Evolutionary conservation across 2,329 filamentous ascomycete species (phyloP).

Genomic region (Trichoderma arundinaceum): DNA sequence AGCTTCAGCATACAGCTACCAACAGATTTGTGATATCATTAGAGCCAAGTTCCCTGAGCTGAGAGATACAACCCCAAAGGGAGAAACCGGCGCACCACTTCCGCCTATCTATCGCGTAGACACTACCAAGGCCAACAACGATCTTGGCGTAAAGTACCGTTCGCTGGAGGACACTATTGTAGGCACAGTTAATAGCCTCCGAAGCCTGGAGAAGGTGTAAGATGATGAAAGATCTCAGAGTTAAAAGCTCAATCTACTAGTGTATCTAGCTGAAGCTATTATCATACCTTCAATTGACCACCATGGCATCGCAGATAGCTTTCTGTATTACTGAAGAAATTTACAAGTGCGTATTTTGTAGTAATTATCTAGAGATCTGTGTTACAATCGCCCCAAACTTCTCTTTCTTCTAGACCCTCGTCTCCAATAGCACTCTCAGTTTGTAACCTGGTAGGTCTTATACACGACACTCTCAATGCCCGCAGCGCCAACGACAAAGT

Average conservation of each 20-base stretch:
- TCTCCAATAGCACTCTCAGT: background rate
- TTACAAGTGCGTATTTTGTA: background rate
- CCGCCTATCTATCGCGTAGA: background rate
- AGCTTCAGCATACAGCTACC: conserved; percentile 5
- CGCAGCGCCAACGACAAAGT: background rate
- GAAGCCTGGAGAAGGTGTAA: background rate
- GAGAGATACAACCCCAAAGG: background rate
- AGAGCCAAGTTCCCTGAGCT: background rate
- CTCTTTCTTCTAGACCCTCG: background rate
- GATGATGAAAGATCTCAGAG: background rate
- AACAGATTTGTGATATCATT: background rate
- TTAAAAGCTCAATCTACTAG: background rate
- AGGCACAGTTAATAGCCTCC: background rate
- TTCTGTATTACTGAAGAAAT: background rate
- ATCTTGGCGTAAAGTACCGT: background rate
- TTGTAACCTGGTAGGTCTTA: background rate
- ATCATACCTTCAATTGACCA: too few relatives aligned
- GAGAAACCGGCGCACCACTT: background rate
- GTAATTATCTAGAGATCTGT: background rate
- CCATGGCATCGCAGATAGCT: too few relatives aligned
- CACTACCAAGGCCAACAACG: background rate
- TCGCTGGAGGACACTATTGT: background rate
- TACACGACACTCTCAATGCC: conserved; percentile 24
- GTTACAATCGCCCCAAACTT: background rate
- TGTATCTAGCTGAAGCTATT: background rate